Evolutionary conservation across 73 alveolate species (phyloP), one percentile per base, ranked within the genome.

Genomic region (Diophrys sp.): DNA sequence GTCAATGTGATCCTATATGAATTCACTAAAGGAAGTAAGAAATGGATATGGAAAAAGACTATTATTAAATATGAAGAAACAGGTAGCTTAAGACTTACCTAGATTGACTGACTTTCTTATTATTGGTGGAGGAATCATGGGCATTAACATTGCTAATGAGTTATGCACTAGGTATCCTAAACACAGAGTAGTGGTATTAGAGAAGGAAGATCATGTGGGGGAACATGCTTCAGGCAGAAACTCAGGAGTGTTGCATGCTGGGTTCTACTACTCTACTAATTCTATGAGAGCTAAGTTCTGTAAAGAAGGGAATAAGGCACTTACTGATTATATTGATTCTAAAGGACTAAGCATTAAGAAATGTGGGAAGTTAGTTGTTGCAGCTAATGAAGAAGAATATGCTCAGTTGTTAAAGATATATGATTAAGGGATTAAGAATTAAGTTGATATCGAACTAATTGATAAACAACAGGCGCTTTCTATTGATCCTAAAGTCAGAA

Each of bases 231-330:
- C 97, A 18, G 95, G 96, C 0, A 81, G 96, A 68, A 91, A 92
- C 69, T 83, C 95, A 31, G 97, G 96, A 68, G 98, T 94, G 18
- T 74, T 94, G 23, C 98, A 94, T 82, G 96, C 97, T 18, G 98
- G 98, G 29, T 80, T 94, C 33, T 94, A 91, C 74, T 94, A 94
- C 72, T 71, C 94, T 24, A 76, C 90, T 23, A 93, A 93, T 30
- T 70, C 94, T 32, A 26, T 87, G 25, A 94, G 92, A 71, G 97
- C 98, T 0, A 67, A 85, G 62, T 80, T 84, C 54, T 91, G 97
- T 56, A 83, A 33, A 53, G 80, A 75, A 24, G 98, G 98, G 23
- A 91, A 91, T 71, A 31, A 31, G 44, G 53, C 33, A 11, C 76
- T 95, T 70, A 86, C 93, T n/a, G 83, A 87, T 54, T 94, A 82